Base-by-base conservation (phyloP, 2,329 filamentous ascomycete genomes). In the Cryphonectria naterciae region DNA sequence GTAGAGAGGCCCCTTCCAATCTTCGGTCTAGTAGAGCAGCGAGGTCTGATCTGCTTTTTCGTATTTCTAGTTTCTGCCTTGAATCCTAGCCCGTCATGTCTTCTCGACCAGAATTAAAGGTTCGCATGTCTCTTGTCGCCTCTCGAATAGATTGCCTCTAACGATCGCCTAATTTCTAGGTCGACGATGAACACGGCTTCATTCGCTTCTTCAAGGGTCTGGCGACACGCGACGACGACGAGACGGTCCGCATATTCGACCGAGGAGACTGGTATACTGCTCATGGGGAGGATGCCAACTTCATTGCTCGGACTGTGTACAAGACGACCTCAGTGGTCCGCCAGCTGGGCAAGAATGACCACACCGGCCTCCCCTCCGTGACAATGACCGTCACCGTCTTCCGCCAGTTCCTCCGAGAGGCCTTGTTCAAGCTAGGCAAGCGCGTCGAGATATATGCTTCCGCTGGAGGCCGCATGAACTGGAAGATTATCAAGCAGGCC, bases 121-220 rank as follows among this genome's bases (percentile, higher is more conserved):
- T 91, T 80, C 49, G 69, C 65, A 72, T 56, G 70, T 64, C 22
- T 37, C 43, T 68, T 68, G 49, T 61, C 60, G 61, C 17, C n/a
- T 68, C 22, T 54, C 60, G 10, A 65, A 68, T 22, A 54, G 28
- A 19, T 41, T 54, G 58, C 25, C 76, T 68, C 69, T 74, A 73
- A 74, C 69, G 32, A 13, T 37, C 7, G 13, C 6, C 4, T 65
- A 66, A 64, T 66, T 43, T 68, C 15, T 69, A 95, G 92, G 93
- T 98, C 79, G 97, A 99, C 78, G 96, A 99, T 79, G 96, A 99
- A 85, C 91, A 92, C 78, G 94, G 95, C 75, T 99, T 99, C 85
- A 98, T 98, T 83, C 93, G 92, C 76, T 97, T 94, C 84, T 99
- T 97, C 86, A 95, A 95, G 76, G 92, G 91, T n/a, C 87, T 99